Percentiles rank a stretch among this genome's conserved stretches.
These are phyloP conservation scores for Phaseolus coccineus DNA, from an alignment of 331 rosid species.

Conservation along the genomic window DNA sequence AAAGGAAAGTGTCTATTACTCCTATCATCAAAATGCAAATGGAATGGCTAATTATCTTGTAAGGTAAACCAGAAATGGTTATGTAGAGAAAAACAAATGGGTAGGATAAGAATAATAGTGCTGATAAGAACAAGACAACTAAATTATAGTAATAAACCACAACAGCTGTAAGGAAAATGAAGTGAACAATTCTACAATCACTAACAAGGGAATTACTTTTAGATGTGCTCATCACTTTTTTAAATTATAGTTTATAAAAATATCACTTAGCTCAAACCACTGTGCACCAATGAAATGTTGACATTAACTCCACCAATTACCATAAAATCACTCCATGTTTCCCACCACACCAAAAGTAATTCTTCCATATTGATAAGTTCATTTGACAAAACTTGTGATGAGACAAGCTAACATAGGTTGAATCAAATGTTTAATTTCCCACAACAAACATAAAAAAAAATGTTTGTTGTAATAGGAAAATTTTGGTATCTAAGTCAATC, in stretches of 20 bases:
- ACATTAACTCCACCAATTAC: conserved; percentile 35
- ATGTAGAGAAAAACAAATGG: not conserved
- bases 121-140: not conserved
- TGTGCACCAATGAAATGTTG: conserved; percentile 32
- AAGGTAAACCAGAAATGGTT: not conserved
- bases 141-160: not conserved
- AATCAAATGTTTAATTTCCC: conserved; percentile 46
- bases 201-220: not conserved
- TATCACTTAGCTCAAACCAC: conserved; percentile 13
- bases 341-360: conserved; percentile 24
- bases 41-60: conserved; percentile 2
- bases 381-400: conserved; percentile 17
- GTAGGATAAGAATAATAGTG: not conserved
- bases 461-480: no score
- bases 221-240: not conserved
- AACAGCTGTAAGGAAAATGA: not conserved
- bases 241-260: not conserved
- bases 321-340: conserved; percentile 15
- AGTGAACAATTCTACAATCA: not conserved
- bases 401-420: conserved; percentile 44
- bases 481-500: no score
- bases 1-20: not conserved
- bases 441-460: not conserved
- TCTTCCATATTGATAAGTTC: not conserved
- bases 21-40: not conserved